These are phyloP conservation scores for Thraustochytrium sp. DNA, from an alignment of 352 stramenopile species.

Conservation along the genomic window DNA sequence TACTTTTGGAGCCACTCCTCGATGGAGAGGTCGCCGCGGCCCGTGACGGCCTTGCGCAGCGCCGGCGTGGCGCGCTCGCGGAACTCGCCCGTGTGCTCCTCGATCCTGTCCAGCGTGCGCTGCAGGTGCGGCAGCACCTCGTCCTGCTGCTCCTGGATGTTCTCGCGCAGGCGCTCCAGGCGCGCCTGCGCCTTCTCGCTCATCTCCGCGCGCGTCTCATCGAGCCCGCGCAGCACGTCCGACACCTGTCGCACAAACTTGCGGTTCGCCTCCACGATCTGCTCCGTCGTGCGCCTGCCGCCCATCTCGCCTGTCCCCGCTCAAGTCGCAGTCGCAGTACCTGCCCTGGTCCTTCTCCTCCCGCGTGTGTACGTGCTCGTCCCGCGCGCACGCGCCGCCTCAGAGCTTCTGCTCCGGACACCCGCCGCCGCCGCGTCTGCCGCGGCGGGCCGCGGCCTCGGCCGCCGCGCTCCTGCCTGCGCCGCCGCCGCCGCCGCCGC, in stretches of 20 bases:
- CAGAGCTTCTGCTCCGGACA: no score
- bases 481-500: no score
- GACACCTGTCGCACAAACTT: constrained; percentile 39
- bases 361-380: no score
- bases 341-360: no score
- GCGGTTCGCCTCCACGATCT: background rate
- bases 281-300: background rate
- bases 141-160: constrained; percentile 34
- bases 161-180: constrained; percentile 6
- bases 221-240: background rate
- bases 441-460: no score
- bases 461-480: no score
- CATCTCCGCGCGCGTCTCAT: background rate
- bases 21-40: background rate
- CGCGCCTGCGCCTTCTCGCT: background rate
- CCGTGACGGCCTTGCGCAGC: background rate
- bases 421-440: no score
- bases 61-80: background rate
- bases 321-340: no score
- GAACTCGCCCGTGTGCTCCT: background rate
- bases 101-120: background rate
- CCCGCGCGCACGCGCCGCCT: no score
- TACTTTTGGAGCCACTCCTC: constrained; percentile 43
- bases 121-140: background rate
- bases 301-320: background rate